Conservation (phyloP, 2,329 filamentous ascomycete species). For the Clonostachys sp. region DNA sequence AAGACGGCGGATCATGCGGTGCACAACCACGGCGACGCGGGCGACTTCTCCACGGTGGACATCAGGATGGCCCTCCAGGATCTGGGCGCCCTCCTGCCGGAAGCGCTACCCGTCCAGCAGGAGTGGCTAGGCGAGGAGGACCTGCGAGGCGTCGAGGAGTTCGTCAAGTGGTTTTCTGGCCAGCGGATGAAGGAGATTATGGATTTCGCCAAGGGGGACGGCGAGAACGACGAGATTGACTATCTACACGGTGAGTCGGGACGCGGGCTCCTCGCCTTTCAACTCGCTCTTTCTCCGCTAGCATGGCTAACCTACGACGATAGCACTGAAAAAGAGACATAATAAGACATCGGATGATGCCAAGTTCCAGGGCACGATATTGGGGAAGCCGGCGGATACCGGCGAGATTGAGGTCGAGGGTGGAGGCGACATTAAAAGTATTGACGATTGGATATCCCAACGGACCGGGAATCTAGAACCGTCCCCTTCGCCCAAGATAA, state of each 20-base stretch:
- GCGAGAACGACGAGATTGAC: slow-evolving; percentile 60
- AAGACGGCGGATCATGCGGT: slow-evolving; percentile 67
- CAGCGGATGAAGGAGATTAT: slow-evolving; percentile 73
- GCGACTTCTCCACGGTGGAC: slow-evolving; percentile 56
- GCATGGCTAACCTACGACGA: slow-evolving; percentile 18
- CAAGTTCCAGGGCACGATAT: slow-evolving; percentile 77
- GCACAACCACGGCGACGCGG: slow-evolving; percentile 58
- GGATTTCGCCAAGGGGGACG: slow-evolving; percentile 72
- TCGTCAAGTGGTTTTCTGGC: slow-evolving; percentile 75
- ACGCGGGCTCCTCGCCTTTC: slow-evolving; percentile 2
- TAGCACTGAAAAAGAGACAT: slow-evolving; percentile 83
- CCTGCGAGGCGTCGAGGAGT: slow-evolving; percentile 69
- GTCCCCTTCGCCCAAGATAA: slow-evolving; percentile 1
- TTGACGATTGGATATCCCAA: slow-evolving; percentile 28
- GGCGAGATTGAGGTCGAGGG: slow-evolving; percentile 75
- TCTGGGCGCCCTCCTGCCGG: slow-evolving; percentile 68
- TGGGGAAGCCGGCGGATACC: slow-evolving; percentile 70
- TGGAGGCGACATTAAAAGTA: slow-evolving; percentile 34
- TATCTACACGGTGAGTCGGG: slow-evolving; percentile 57
- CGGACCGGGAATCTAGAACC: slow-evolving; percentile 9
- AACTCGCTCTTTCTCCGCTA: background rate
- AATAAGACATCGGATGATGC: slow-evolving; percentile 84
- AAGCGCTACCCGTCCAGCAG: slow-evolving; percentile 64
- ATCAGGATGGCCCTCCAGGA: slow-evolving; percentile 83
- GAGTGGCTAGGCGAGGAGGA: slow-evolving; percentile 71